phyloP scores from a whole-genome alignment of 257 asterid genomes.

The Eucommia ulmoides region DNA sequence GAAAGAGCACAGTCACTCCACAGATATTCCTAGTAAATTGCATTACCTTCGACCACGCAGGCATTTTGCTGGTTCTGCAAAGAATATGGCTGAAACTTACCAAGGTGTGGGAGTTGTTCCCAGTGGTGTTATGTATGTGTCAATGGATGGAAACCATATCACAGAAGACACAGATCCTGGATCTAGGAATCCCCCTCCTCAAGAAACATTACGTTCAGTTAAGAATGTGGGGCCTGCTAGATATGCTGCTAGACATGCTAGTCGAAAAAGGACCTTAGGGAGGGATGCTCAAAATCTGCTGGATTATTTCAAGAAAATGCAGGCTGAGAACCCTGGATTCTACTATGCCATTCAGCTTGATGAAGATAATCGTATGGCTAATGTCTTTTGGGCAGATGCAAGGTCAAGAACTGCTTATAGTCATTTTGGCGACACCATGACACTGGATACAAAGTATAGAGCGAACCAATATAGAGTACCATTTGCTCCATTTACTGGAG shows the following conservation, averaged over 20 bases:
- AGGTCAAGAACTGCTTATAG: conserved; percentile 62
- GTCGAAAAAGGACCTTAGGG: conserved; percentile 52
- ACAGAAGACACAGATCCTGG: conserved; percentile 27
- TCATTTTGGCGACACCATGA: conserved; percentile 69
- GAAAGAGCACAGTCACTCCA: conserved; percentile 69
- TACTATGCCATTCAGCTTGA: conserved; percentile 75
- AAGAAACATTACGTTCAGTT: conserved; percentile 28
- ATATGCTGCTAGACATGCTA: conserved; percentile 38
- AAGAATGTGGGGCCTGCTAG: conserved; percentile 29
- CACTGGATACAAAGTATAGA: conserved; percentile 66
- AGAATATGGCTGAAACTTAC: conserved; percentile 28
- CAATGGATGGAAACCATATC: conserved; percentile 38
- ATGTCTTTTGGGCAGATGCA: conserved; percentile 81
- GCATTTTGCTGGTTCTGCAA: conserved; percentile 53
- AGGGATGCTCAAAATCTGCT: conserved; percentile 72
- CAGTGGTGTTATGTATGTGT: conserved; percentile 24
- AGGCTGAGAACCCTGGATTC: conserved; percentile 70
- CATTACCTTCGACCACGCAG: conserved; percentile 51
- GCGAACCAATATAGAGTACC: conserved; percentile 79
- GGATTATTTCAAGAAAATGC: conserved; percentile 63
- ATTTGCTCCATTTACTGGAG: conserved; percentile 75
- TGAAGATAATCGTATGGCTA: conserved; percentile 54
- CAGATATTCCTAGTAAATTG: conserved; percentile 39
- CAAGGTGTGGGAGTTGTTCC: conserved; percentile 14
- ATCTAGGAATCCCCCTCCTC: conserved; percentile 21